Evolutionary conservation across 352 stramenopile species (phyloP).

Genomic region (Halophytophthora batemanensis): DNA sequence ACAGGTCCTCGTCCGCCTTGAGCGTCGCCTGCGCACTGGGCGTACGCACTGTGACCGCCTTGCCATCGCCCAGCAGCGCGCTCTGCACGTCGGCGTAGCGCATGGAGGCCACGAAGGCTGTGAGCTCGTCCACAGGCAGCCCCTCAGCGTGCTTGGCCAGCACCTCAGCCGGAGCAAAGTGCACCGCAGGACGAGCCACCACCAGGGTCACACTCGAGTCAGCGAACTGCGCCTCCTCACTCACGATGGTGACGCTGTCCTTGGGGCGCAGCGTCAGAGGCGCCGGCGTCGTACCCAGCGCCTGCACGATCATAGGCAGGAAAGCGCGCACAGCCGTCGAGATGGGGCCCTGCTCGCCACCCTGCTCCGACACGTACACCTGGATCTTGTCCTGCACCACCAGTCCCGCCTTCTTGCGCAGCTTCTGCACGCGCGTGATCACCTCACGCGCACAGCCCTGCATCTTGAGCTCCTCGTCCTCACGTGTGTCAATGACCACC

Average conservation of each 20-base stretch:
- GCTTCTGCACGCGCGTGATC: constrained; percentile 98
- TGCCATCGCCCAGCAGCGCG: constrained; percentile 28
- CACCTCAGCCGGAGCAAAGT: constrained; percentile 53
- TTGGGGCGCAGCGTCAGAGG: constrained; percentile 54
- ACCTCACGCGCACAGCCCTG: constrained; percentile 95
- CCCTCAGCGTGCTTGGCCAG: constrained; percentile 42
- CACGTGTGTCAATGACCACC: constrained; percentile 93
- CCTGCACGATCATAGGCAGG: constrained; percentile 47
- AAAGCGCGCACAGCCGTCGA: constrained; percentile 59
- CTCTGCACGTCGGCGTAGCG: constrained; percentile 77
- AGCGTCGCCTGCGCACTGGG: constrained; percentile 43
- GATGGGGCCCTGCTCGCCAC: constrained; percentile 49
- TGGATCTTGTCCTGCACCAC: constrained; percentile 95
- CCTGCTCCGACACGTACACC: constrained; percentile 91
- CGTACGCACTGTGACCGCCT: constrained; percentile 44
- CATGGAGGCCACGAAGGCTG: constrained; percentile 73
- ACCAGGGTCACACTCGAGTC: constrained; percentile 67
- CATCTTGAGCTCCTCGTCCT: constrained; percentile 94
- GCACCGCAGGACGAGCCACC: constrained; percentile 67
- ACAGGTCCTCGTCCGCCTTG: constrained; percentile 58
- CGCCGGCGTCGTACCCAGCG: constrained; percentile 59
- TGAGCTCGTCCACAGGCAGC: constrained; percentile 43
- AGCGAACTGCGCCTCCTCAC: constrained; percentile 65
- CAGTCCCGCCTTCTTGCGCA: constrained; percentile 96
- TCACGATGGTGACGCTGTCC: constrained; percentile 68